phyloP scores from a whole-genome alignment of 352 stramenopile genomes.

The Pythium brassicae region DNA sequence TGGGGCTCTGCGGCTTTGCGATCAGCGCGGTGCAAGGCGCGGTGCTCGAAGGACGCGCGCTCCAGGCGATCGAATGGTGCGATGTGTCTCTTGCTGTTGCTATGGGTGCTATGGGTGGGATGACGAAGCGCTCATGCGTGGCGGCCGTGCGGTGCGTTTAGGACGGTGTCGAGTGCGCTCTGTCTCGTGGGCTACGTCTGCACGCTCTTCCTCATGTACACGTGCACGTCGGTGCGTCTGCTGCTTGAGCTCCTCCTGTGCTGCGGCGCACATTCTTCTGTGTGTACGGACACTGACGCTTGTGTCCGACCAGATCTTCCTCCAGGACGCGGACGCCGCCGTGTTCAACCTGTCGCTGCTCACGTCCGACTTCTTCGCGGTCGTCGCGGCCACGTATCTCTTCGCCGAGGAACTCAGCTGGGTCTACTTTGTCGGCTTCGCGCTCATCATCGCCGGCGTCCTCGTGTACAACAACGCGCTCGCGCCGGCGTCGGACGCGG shows the following conservation, averaged over 20 bases:
- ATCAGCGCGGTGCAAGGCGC: constrained; percentile 81
- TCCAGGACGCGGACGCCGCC: constrained; percentile 88
- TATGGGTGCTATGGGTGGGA: too few species aligned
- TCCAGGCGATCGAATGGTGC: constrained; percentile 43
- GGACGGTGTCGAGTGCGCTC: constrained; percentile 45
- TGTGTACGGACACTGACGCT: neutral
- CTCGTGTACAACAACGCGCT: constrained; percentile 69
- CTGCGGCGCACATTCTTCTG: too few species aligned
- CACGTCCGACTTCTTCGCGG: constrained; percentile 94
- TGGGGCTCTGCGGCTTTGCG: constrained; percentile 90
- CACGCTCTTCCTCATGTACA: constrained; percentile 91
- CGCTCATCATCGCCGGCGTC: constrained; percentile 68
- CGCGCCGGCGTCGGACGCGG: constrained; percentile 31
- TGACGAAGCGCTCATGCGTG: too few species aligned
- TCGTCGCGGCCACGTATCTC: constrained; percentile 87
- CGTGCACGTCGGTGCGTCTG: constrained; percentile 67
- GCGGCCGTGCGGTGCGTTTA: too few species aligned
- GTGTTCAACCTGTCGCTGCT: constrained; percentile 97
- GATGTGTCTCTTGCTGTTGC: neutral
- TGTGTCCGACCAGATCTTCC: constrained; percentile 68
- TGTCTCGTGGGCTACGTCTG: constrained; percentile 74
- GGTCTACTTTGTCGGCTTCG: constrained; percentile 89
- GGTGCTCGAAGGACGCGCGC: constrained; percentile 70
- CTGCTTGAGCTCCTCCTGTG: too few species aligned
- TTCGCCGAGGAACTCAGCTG: constrained; percentile 71